A percentile compares a stretch with the other conserved stretches of the same genome.
These are phyloP conservation scores for Croton laevigatus DNA, from an alignment of 441 rosid genomes.

Conservation along the genomic window DNA sequence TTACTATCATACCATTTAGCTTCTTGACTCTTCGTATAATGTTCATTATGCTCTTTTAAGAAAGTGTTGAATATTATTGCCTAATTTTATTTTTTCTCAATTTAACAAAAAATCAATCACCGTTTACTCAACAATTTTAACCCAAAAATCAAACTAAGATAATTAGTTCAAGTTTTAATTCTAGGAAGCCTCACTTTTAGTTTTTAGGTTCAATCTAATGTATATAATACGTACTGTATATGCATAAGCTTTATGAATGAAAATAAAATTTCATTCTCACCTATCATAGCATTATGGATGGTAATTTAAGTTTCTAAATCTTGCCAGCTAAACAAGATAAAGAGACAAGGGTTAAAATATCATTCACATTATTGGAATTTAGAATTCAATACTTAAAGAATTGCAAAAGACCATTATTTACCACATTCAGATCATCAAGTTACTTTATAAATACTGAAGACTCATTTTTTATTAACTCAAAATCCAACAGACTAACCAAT, in stretches of 20 bases:
- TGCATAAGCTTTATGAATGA: neutral
- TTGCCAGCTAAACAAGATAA: neutral
- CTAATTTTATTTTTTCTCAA: no score
- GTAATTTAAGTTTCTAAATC: neutral
- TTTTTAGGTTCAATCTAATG: neutral
- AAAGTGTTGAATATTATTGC: no score
- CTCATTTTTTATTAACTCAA: neutral
- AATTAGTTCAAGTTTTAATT: no score
- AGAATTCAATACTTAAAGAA: no score
- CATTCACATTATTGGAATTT: neutral
- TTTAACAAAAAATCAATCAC: no score
- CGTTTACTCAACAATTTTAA: no score
- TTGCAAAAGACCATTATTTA: neutral
- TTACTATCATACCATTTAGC: no score
- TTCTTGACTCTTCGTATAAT: no score
- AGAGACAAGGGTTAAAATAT: neutral
- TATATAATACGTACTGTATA: neutral
- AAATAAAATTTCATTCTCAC: neutral
- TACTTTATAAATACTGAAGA: neutral
- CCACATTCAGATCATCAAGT: neutral
- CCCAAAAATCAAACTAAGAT: no score
- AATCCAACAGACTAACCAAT: neutral
- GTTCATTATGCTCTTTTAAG: no score
- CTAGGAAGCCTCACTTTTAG: no score
- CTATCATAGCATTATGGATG: neutral